Evolutionary conservation across 108 stramenopile species (phyloP).

Genomic region (Cyclostephanos invisitatus): DNA sequence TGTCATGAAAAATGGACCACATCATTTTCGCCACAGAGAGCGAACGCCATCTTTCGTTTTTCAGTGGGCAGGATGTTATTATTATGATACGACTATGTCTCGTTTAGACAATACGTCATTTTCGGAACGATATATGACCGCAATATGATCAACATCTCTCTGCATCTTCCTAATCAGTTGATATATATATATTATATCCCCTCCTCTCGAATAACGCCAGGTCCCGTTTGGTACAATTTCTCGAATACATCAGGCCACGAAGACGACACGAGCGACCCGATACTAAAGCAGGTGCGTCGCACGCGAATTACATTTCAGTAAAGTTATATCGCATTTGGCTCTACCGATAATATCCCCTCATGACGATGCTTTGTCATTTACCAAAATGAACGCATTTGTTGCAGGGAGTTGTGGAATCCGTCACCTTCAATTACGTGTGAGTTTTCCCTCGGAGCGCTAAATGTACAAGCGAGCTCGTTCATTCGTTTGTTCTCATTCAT

Average conservation of each 20-base stretch:
- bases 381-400: neutral
- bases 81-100: too few relatives aligned
- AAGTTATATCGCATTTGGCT: too few relatives aligned
- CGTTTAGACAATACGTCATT: too few relatives aligned
- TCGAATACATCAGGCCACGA: neutral
- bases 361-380: too few relatives aligned
- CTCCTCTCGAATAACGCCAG: neutral
- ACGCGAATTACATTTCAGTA: neutral
- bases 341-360: too few relatives aligned
- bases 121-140: too few relatives aligned
- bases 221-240: constrained; percentile 13
- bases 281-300: constrained; percentile 3
- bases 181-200: too few relatives aligned
- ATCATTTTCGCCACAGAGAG: neutral
- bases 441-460: neutral
- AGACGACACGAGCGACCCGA: neutral
- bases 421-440: constrained; percentile 3
- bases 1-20: too few relatives aligned
- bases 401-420: constrained; percentile 10
- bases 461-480: neutral
- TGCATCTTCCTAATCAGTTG: too few relatives aligned
- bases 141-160: too few relatives aligned
- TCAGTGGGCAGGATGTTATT: too few relatives aligned
- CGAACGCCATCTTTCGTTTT: neutral
- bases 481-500: neutral